Evolutionary conservation across 1,284 basidiomycete species (phyloP).

Genomic region (Spongiforma sp.): DNA sequence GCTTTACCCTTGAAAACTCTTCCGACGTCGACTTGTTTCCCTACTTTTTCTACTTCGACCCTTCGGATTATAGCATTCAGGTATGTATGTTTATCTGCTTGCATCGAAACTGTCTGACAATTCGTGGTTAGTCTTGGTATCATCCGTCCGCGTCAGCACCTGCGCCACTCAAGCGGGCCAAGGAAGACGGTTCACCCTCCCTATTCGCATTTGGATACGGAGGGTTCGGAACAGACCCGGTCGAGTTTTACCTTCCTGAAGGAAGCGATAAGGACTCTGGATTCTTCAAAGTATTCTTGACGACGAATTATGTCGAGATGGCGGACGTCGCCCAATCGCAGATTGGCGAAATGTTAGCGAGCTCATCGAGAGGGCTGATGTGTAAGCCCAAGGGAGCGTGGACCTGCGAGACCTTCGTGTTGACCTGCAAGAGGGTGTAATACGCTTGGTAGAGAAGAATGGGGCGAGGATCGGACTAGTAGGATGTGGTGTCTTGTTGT

Average conservation of each 20-base stretch:
- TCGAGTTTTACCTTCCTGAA: conserved; percentile 24
- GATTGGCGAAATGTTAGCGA: conserved; percentile 11
- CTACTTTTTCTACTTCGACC: conserved; percentile 32
- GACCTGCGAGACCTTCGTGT: conserved; percentile 28
- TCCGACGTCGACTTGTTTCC: conserved; percentile 28
- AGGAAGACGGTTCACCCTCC: conserved; percentile 11
- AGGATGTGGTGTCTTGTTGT: too few relatives aligned
- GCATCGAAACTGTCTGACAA: too few relatives aligned
- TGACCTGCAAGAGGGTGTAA: conserved; percentile 21
- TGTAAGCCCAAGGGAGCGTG: conserved; percentile 12
- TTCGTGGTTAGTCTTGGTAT: conserved; percentile 31
- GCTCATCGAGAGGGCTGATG: conserved; percentile 3
- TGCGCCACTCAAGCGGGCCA: conserved; percentile 15
- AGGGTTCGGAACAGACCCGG: conserved; percentile 26
- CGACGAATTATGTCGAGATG: conserved; percentile 26
- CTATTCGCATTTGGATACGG: conserved; percentile 28
- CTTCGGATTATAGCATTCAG: conserved; percentile 26
- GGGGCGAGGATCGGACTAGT: too few relatives aligned
- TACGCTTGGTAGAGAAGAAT: too few relatives aligned
- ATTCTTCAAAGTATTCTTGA: conserved; percentile 30
- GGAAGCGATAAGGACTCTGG: conserved; percentile 17
- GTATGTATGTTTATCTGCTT: conserved; percentile 11
- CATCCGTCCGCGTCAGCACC: conserved; percentile 7
- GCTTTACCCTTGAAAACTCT: conserved; percentile 25
- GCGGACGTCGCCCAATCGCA: conserved; percentile 13